A percentile compares a stretch with the other conserved stretches of the same genome.
These are phyloP conservation scores for Ilex paraguariensis DNA, from an alignment of 305 asterid species.

Conservation along the genomic window DNA sequence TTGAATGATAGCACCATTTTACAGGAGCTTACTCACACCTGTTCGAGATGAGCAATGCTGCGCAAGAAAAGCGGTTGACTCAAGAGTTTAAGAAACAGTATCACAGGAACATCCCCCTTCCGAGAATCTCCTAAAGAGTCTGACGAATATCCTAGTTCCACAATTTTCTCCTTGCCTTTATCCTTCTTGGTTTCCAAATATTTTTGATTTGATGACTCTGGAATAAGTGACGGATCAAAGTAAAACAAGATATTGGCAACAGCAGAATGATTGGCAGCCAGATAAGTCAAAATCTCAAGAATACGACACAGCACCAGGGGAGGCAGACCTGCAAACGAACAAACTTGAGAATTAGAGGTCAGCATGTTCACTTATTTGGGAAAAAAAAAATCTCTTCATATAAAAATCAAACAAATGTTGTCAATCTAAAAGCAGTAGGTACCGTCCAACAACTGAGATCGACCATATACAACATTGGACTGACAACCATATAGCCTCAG, in stretches of 20 bases:
- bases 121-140: conserved; percentile 39
- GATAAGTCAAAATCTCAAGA: conserved; percentile 84
- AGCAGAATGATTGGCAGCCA: conserved; percentile 90
- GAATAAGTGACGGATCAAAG: conserved; percentile 61
- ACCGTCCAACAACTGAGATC: conserved; percentile 95
- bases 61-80: conserved; percentile 82
- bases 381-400: too few relatives aligned
- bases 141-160: conserved; percentile 39
- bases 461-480: conserved; percentile 86
- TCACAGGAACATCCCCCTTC: conserved; percentile 65
- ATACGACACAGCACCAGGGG: conserved; percentile 90
- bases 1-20: neutral
- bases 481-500: conserved; percentile 96
- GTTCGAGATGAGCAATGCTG: conserved; percentile 94
- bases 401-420: neutral
- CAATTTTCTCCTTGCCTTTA: conserved; percentile 72
- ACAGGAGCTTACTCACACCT: conserved; percentile 36
- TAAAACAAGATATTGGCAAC: conserved; percentile 85
- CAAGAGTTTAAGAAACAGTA: conserved; percentile 78
- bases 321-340: conserved; percentile 77
- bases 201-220: conserved; percentile 39
- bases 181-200: conserved; percentile 34
- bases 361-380: neutral
- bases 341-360: conserved; percentile 15
- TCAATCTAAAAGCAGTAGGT: conserved; percentile 10